Base-by-base conservation (phyloP, 768 basidiomycete genomes). In the Mycena indigotica region DNA sequence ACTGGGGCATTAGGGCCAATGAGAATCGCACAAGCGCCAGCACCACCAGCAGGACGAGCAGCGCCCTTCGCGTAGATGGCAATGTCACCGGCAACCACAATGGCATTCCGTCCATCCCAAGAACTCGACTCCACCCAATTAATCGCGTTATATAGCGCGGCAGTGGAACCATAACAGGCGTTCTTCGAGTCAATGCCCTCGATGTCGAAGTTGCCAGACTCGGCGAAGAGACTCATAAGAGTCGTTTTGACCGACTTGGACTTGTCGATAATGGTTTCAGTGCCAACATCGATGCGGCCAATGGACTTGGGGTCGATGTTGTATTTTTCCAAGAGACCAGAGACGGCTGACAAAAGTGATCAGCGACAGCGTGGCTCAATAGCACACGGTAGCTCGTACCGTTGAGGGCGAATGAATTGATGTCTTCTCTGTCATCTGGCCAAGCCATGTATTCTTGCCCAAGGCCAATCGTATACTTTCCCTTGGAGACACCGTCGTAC, bases 121-220 rank as follows among this genome's bases (percentile, higher is more conserved):
- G 90, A 93, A 50, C 86, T 86, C 30, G 89, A 91, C 73, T 99
- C 96, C 58, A 98, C 79, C 97, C 97, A 99, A 83, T 99, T 99
- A 70, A 96, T 80, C 48, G 93, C 91, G 75, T 99, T 99, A 87
- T 98, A 99, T 55, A 99, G 86, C 3, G 97, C 97, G 44, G 97
- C 97, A 23, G 97, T 99, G 30, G 93, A 95, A 26, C 97, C 97
- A 68, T 99, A 99, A 80, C 97, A 99, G 19, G 97, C 97, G 71
- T 98, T 99, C 80, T 98, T 98, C 45, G 92, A 95, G 78, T 99
- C 97, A 72, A 99, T 91, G 65, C 97, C 97, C 76, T 99, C 97
- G 56, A 99, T 94, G 70, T 99, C 97, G 66, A 84, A 85, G 84
- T 99, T 99, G 56, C 95, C 95, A 28, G 88, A 84, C 57, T 85